A percentile compares a stretch with the other conserved stretches of the same genome.
Conservation (phyloP, 495 filamentous ascomycete species). For the Haplographium delicatum region DNA sequence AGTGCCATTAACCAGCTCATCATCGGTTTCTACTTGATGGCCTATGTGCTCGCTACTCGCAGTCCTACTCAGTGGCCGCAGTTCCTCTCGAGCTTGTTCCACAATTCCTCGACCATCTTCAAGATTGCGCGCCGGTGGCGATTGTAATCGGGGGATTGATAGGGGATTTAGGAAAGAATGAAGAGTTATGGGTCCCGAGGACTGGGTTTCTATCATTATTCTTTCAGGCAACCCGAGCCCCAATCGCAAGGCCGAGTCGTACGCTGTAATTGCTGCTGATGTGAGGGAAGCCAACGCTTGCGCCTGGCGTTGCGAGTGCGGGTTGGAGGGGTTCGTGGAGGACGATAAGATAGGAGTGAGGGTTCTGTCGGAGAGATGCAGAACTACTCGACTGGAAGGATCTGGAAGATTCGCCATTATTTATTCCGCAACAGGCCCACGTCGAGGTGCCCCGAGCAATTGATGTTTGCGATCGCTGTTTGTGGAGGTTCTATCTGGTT, state of each 20-base stretch:
- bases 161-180: constrained; percentile 20
- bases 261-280: constrained; percentile 32
- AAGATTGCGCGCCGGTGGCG: not conserved
- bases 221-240: constrained; percentile 34
- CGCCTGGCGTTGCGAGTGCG: constrained; percentile 14
- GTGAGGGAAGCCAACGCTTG: constrained; percentile 34
- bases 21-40: not conserved
- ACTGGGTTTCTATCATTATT: constrained; percentile 36
- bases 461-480: too few relatives aligned
- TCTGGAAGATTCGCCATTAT: too few relatives aligned
- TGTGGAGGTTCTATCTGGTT: too few relatives aligned
- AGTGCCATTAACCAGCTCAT: constrained; percentile 15
- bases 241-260: constrained; percentile 32
- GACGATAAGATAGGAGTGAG: constrained; percentile 42
- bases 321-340: constrained; percentile 6
- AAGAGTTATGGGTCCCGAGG: constrained; percentile 32
- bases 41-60: constrained; percentile 6
- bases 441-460: too few relatives aligned
- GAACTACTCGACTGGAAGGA: constrained; percentile 11
- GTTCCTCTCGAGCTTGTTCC: constrained; percentile 16
- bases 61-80: constrained; percentile 19
- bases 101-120: constrained; percentile 11
- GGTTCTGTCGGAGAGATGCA: constrained; percentile 37
- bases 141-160: not conserved
- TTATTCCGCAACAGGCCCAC: too few relatives aligned